Base-by-base conservation (phyloP, 2,329 filamentous ascomycete species). In the Exophiala alcalophila region DNA sequence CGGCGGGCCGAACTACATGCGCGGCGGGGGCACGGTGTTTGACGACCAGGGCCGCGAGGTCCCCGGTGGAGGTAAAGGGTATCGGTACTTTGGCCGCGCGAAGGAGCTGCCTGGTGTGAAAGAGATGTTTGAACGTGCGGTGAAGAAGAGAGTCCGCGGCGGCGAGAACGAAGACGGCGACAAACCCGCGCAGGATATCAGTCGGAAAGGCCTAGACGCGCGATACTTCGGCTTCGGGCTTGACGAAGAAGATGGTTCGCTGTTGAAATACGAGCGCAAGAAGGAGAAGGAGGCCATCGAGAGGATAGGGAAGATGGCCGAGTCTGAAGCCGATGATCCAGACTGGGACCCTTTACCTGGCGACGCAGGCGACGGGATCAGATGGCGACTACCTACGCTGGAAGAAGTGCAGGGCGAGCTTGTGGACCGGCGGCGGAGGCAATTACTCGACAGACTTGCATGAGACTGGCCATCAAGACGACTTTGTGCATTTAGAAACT, bases 1-100 rank as follows among this genome's bases (percentile, higher is more conserved):
- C 16, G 92, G 92, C n/a, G 92, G 92, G 2, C 92, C 92, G 20
- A 97, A 97, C 67, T 98, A 97, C 65, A 94, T 92, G 84, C 77
- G 89, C 35, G 78, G 79, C 4, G 78, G 76, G 0, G 80, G 74
- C 20, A 80, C 80, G 53, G 74, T 86, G 34, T 87, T 85, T 64
- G 84, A 88, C 61, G 84, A 86, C 58, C 76, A 81, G 43, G 84
- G 84, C 2, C 69, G 80, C 33, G 84, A 87, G 62, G 83, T 88
- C 72, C 54, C 70, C 28, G 65, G 70, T 23, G 86, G 86, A 24
- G 89, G 87, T 30, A 94, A 90, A 61, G 91, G 91, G 2, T 97
- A 97, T 71, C 78, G 86, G 57, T 95, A 95, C 66, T 98, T 95
- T 69, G 92, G 92, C 0, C 75, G 92, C 3, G 92, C 92, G 36